Base-by-base conservation (phyloP, 2,329 filamentous ascomycete species). In the Xylaria sp. region DNA sequence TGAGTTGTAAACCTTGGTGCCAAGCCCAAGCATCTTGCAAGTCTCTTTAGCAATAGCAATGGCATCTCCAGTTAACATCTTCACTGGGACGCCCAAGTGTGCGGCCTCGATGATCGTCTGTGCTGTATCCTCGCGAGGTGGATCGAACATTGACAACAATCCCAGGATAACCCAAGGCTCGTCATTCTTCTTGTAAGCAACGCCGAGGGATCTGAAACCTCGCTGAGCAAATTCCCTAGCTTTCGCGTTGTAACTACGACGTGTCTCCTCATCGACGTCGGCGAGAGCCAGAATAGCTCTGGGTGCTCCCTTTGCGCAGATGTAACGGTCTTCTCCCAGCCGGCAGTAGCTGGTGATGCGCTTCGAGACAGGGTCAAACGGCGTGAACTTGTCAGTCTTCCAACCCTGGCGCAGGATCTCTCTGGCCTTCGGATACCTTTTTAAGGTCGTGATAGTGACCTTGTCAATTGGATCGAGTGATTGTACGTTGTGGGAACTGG, bases 31-130 rank as follows among this genome's bases (percentile, higher is more conserved):
- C 89, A 93, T 93, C 85, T 92, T 92, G 88, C 91, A 93, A 74
- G 91, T 93, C 83, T 93, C 91, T 85, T 93, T 93, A 69, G 91
- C 91, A 74, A 93, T 93, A 76, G 91, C 91, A 76, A 93, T 91
- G 73, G 91, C 91, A 79, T 93, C 91, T 87, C 91, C 91, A 83
- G 91, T 93, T 81, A 93, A 84, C 91, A 93, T 93, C 88, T 93
- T 93, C 75, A 93, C 91, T 73, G 88, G 89, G 41, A 93, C 90
- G 85, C 91, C 91, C 67, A 93, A 90, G 80, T 91, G 87, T 81
- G 92, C 89, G 72, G 91, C 91, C 83, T 93, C 91, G 77, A 91
- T 84, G 78, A 93, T 93, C 74, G 91, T 93, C 83, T 92, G 90
- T 73, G 91, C 91, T 71, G 91, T 93, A 80, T 93, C 91, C 77